phyloP scores from a whole-genome alignment of 164 flowering plant species.

The Dillenia turbinata region DNA sequence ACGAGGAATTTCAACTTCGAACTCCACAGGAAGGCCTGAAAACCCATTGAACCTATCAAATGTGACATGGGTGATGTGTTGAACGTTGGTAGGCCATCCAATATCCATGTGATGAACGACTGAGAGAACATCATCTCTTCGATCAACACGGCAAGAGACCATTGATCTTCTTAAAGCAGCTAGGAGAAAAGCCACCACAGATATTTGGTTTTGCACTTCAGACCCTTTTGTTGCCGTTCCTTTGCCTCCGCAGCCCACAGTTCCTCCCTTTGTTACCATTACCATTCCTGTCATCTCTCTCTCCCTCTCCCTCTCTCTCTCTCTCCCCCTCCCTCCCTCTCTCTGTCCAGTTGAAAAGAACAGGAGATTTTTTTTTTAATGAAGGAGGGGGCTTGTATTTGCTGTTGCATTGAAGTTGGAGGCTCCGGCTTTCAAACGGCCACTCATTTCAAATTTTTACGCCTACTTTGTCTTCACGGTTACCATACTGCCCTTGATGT shows the following conservation, averaged over 20 bases:
- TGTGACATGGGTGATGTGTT: constrained; percentile 87
- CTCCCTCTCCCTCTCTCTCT: constrained; percentile 19
- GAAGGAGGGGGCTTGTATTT: background rate
- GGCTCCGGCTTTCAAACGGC: constrained; percentile 42
- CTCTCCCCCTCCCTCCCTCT: constrained; percentile 5
- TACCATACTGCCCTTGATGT: background rate
- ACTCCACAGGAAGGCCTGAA: constrained; percentile 91
- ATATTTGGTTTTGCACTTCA: constrained; percentile 55
- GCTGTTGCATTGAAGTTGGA: constrained; percentile 8
- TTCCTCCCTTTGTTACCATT: constrained; percentile 60
- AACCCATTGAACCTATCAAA: constrained; percentile 94
- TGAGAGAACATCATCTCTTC: constrained; percentile 45
- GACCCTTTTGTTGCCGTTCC: constrained; percentile 23
- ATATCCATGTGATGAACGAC: constrained; percentile 71
- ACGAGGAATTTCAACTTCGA: constrained; percentile 76
- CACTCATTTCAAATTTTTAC: constrained; percentile 44
- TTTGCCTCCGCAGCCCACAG: constrained; percentile 41
- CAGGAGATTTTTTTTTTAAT: background rate
- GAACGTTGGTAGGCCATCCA: constrained; percentile 93
- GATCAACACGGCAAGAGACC: constrained; percentile 77
- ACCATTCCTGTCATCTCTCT: constrained; percentile 61
- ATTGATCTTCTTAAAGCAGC: constrained; percentile 81
- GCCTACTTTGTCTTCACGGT: constrained; percentile 6
- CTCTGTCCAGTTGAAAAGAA: background rate
- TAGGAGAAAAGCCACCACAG: constrained; percentile 50